phyloP scores from a whole-genome alignment of 2,329 filamentous ascomycete genomes.

The Penicillium sp. region DNA sequence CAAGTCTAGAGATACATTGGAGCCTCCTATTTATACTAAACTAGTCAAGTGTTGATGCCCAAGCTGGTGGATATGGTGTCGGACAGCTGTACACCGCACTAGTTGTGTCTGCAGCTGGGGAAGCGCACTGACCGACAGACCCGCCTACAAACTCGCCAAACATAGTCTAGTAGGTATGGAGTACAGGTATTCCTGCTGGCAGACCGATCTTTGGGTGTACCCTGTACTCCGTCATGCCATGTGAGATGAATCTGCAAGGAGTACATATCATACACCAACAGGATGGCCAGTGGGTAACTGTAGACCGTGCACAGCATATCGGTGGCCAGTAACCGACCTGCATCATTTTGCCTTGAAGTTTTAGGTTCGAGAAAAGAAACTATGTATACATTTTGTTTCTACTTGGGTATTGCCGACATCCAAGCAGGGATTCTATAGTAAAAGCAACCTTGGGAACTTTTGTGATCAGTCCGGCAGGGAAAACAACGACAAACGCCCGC shows the following conservation, averaged over 20 bases:
- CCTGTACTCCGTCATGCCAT: background rate
- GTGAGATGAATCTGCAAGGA: background rate
- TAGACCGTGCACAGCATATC: background rate
- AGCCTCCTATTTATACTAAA: background rate
- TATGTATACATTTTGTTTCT: conserved; percentile 9
- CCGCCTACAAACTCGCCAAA: background rate
- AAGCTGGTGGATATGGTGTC: background rate
- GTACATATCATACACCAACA: background rate
- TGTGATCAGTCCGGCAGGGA: background rate
- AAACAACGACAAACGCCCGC: background rate
- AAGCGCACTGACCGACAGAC: background rate
- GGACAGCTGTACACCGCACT: conserved; percentile 1
- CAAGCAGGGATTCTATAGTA: conserved; percentile 2
- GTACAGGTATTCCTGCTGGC: background rate
- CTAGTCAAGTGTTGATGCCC: conserved; percentile 3
- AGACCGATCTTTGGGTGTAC: background rate
- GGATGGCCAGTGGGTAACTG: no score
- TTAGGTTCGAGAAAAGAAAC: background rate
- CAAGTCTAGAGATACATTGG: background rate
- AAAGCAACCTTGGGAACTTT: conserved; percentile 1
- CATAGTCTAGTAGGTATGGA: background rate
- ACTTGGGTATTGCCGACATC: background rate
- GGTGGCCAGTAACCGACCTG: background rate
- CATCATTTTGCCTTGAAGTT: background rate
- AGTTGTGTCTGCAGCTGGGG: background rate